These are phyloP conservation scores for Phytophthora niederhauseri DNA, from an alignment of 352 stramenopile species.

Conservation along the genomic window DNA sequence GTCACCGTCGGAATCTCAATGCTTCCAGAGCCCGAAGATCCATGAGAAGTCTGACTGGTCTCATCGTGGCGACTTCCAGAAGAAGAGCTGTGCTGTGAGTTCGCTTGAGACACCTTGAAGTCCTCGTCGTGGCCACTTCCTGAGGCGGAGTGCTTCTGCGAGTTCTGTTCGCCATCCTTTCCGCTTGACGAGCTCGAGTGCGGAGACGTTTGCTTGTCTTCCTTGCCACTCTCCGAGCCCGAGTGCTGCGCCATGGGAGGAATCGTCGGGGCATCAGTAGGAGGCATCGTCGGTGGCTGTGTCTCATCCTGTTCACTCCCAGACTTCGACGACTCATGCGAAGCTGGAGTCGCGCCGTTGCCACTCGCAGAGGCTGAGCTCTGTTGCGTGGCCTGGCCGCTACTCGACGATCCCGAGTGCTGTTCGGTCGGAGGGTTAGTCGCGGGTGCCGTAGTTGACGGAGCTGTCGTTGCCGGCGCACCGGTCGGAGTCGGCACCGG, in stretches of 20 bases:
- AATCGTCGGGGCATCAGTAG: not conserved
- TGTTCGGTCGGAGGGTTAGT: constrained; percentile 1
- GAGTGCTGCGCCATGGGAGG: not conserved
- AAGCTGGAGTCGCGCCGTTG: not conserved
- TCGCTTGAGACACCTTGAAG: not conserved
- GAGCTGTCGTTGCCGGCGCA: constrained; percentile 2
- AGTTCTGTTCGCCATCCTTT: not conserved
- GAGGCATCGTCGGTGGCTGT: not conserved
- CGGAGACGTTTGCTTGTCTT: not conserved
- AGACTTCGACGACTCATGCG: not conserved
- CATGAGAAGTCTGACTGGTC: not conserved
- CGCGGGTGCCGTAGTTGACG: not conserved
- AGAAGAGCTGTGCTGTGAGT: not conserved
- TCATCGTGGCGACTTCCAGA: not conserved
- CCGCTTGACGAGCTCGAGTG: not conserved
- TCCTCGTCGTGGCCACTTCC: not conserved
- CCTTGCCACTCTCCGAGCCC: not conserved
- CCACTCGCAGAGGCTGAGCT: not conserved
- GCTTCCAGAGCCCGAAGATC: constrained; percentile 1
- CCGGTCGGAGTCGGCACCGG: constrained; percentile 3
- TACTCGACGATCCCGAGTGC: not conserved
- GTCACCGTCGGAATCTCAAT: not conserved
- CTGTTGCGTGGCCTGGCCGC: not conserved
- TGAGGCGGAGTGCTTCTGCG: not conserved
- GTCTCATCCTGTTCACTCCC: not conserved